Conservation (phyloP, 306 rosid species). For the Gastrolobium villosum region DNA sequence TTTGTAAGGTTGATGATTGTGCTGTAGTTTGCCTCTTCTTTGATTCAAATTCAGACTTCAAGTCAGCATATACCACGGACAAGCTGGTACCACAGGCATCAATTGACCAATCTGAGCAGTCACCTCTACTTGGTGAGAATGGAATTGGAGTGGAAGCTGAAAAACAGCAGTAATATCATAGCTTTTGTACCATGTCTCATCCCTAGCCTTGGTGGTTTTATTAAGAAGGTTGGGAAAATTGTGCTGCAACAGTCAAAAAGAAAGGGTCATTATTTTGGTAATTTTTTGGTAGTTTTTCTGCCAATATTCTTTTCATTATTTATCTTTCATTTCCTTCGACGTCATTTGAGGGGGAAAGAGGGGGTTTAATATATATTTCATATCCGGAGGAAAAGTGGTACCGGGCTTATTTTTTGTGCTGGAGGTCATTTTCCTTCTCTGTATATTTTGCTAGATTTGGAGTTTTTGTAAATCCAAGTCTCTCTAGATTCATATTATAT, state of each 20-base stretch:
- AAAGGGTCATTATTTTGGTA: conserved; percentile 51
- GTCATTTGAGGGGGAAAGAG: conserved; percentile 45
- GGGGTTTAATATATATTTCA: conserved; percentile 36
- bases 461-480: conserved; percentile 67
- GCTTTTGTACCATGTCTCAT: conserved; percentile 48
- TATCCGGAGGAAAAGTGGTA: conserved; percentile 60
- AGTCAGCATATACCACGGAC: conserved; percentile 35
- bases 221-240: conserved; percentile 51
- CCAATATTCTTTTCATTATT: conserved; percentile 58
- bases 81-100: conserved; percentile 43
- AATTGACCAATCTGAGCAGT: conserved; percentile 43
- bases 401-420: conserved; percentile 56
- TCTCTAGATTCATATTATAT: conserved; percentile 46
- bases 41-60: conserved; percentile 48
- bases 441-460: conserved; percentile 58
- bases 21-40: conserved; percentile 90
- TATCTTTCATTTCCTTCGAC: conserved; percentile 51
- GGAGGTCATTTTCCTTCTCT: conserved; percentile 57
- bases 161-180: conserved; percentile 46
- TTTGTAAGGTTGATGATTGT: conserved; percentile 86
- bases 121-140: conserved; percentile 43
- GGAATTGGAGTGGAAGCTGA: conserved; percentile 47
- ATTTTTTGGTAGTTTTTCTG: conserved; percentile 47
- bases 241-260: conserved; percentile 46
- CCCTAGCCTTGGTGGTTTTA: conserved; percentile 62